A percentile compares a stretch with the other conserved stretches of the same genome.
Evolutionary conservation across 768 basidiomycete genomes (phyloP).

Genomic region (Leucocoprinus sp.): DNA sequence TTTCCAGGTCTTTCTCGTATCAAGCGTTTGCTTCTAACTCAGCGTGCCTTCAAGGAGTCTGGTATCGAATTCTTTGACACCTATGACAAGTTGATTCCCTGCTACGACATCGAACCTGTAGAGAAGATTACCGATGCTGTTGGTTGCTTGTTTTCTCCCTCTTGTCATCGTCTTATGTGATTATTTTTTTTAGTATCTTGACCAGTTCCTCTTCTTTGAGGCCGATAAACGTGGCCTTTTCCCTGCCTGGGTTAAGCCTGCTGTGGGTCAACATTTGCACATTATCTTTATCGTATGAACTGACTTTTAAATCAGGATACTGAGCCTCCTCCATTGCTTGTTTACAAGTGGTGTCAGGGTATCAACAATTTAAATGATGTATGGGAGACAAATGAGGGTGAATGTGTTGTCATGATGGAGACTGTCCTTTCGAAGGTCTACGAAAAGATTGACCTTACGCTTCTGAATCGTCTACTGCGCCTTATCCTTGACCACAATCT

Average conservation of each 20-base stretch:
- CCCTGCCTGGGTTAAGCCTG: conserved; percentile 99
- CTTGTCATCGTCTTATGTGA: conserved; percentile 10
- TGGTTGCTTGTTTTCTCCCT: conserved; percentile 21
- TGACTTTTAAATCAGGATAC: conserved; percentile 51
- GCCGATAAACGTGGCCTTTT: conserved; percentile 97
- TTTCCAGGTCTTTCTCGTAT: conserved; percentile 79
- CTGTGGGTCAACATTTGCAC: conserved; percentile 29
- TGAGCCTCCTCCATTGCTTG: conserved; percentile 91
- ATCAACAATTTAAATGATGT: conserved; percentile 98
- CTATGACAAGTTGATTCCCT: conserved; percentile 96
- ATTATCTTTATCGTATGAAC: background rate
- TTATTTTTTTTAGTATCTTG: conserved; percentile 59
- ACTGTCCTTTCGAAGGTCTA: conserved; percentile 96
- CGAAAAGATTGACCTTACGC: conserved; percentile 96
- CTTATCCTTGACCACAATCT: conserved; percentile 97
- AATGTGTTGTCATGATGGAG: conserved; percentile 99
- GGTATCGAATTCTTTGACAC: conserved; percentile 98
- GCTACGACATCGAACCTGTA: conserved; percentile 98
- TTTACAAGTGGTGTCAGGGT: conserved; percentile 99
- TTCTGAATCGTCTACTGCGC: conserved; percentile 91
- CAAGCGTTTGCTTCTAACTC: conserved; percentile 93
- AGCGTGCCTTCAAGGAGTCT: conserved; percentile 97
- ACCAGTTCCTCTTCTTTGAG: conserved; percentile 99
- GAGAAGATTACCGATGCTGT: conserved; percentile 99
- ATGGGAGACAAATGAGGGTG: conserved; percentile 97